A percentile compares a stretch with the other conserved stretches of the same genome.
These are phyloP conservation scores for Hypoxylon sp. DNA, from an alignment of 2,329 filamentous ascomycete species.

Conservation along the genomic window DNA sequence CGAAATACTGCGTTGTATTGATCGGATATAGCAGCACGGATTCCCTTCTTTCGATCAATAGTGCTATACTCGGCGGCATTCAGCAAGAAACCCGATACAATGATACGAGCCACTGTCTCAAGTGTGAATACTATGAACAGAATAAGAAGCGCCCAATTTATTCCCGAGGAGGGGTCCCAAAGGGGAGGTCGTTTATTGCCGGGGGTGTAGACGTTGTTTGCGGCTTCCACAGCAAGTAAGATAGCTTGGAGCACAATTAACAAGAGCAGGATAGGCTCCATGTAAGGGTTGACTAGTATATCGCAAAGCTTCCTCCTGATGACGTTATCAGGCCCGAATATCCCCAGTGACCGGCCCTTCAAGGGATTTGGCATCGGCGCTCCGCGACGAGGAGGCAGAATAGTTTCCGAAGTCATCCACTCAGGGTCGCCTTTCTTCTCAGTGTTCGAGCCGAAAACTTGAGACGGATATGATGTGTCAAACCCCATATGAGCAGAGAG, in stretches of 20 bases:
- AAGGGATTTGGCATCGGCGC: conserved; percentile 78
- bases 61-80: conserved; percentile 95
- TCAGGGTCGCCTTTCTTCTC: conserved; percentile 63
- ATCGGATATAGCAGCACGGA: conserved; percentile 80
- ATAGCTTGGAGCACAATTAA: conserved; percentile 91
- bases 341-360: conserved; percentile 85
- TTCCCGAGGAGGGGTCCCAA: conserved; percentile 75
- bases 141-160: conserved; percentile 85
- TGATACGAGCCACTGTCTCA: conserved; percentile 84
- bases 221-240: conserved; percentile 87
- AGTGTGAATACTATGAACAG: conserved; percentile 93
- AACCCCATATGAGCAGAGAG: conserved; percentile 60
- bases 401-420: conserved; percentile 51
- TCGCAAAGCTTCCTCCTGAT: conserved; percentile 84
- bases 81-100: conserved; percentile 93
- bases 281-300: conserved; percentile 86
- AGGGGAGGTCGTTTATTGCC: conserved; percentile 71
- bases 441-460: conserved; percentile 59
- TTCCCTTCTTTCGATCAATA: conserved; percentile 81
- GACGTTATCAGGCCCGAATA: conserved; percentile 84
- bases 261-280: conserved; percentile 87
- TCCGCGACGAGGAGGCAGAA: conserved; percentile 55
- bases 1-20: conserved; percentile 86
- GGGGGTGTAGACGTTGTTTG: conserved; percentile 76
- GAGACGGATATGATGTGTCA: conserved; percentile 68